Conservation (phyloP, 495 filamentous ascomycete genomes). For the Chaetomium fimeti region DNA sequence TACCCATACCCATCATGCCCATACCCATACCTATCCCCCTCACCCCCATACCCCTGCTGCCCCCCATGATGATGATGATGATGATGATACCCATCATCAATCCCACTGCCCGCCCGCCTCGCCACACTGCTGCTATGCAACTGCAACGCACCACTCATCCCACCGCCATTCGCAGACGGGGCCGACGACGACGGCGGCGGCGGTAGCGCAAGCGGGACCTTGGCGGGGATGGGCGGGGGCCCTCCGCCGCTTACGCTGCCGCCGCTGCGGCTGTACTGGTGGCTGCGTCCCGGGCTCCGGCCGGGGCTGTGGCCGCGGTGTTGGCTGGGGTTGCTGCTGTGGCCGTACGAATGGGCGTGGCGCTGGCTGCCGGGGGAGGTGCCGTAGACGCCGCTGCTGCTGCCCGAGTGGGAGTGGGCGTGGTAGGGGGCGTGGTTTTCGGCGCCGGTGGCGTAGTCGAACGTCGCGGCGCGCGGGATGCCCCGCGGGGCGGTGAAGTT, state of each 20-base stretch:
- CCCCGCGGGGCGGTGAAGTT: constrained; percentile 42
- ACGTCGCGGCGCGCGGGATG: constrained; percentile 44
- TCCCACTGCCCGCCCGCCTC: constrained; percentile 15
- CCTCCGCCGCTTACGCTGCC: constrained; percentile 24
- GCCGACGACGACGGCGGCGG: constrained; percentile 4
- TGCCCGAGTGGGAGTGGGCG: neutral
- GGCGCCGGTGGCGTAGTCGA: constrained; percentile 36
- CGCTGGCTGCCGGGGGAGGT: constrained; percentile 3
- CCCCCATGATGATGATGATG: neutral
- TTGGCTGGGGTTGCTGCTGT: neutral
- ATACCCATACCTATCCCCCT: neutral
- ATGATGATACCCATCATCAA: constrained; percentile 21
- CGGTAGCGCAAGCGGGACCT: constrained; percentile 59
- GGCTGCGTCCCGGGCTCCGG: neutral
- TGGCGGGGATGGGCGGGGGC: constrained; percentile 68
- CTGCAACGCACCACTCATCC: constrained; percentile 44
- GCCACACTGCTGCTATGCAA: constrained; percentile 36
- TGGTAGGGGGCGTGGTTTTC: constrained; percentile 22
- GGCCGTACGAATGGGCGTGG: constrained; percentile 17
- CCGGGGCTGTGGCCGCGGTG: constrained; percentile 21
- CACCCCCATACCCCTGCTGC: neutral
- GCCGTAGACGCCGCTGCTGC: neutral
- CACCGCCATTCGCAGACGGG: constrained; percentile 14
- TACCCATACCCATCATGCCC: neutral
- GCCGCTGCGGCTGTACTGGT: neutral